These are phyloP conservation scores for Imleria badia DNA, from an alignment of 768 basidiomycete species.

Conservation along the genomic window DNA sequence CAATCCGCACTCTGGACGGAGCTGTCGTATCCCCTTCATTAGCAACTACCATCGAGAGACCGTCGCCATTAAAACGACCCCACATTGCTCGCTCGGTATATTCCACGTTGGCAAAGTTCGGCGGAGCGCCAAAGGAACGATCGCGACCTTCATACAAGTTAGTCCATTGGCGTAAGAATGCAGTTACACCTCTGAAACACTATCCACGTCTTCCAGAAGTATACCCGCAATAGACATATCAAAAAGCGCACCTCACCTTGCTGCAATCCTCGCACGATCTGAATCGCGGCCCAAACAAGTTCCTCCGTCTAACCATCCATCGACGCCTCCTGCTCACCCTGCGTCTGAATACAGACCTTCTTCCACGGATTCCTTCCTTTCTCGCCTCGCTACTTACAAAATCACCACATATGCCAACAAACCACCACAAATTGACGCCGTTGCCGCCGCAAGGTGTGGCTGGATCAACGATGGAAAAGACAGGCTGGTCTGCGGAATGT, in stretches of 20 bases:
- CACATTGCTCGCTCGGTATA: conserved; percentile 62
- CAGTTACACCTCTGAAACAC: conserved; percentile 3
- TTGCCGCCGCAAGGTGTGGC: conserved; percentile 78
- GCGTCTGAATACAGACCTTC: conserved; percentile 75
- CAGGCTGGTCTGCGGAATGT: conserved; percentile 70
- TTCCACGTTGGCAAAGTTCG: conserved; percentile 77
- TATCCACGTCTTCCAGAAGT: background rate
- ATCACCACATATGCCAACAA: conserved; percentile 81
- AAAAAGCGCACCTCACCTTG: conserved; percentile 66
- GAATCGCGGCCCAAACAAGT: conserved; percentile 52
- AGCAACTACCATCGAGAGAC: conserved; percentile 28
- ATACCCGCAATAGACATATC: conserved; percentile 34
- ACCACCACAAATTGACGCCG: conserved; percentile 69
- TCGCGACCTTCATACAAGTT: conserved; percentile 31
- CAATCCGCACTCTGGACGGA: conserved; percentile 67
- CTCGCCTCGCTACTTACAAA: conserved; percentile 75
- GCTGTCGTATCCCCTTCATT: conserved; percentile 47
- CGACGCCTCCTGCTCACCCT: conserved; percentile 22
- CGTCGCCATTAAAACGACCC: conserved; percentile 51
- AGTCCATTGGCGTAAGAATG: conserved; percentile 4
- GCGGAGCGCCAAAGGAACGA: conserved; percentile 54
- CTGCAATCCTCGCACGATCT: conserved; percentile 69
- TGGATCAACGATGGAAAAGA: conserved; percentile 87
- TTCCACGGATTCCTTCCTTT: conserved; percentile 69
- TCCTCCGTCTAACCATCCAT: conserved; percentile 44